phyloP scores from a whole-genome alignment of 208 protist genomes.

The Porcisia hertigi region DNA sequence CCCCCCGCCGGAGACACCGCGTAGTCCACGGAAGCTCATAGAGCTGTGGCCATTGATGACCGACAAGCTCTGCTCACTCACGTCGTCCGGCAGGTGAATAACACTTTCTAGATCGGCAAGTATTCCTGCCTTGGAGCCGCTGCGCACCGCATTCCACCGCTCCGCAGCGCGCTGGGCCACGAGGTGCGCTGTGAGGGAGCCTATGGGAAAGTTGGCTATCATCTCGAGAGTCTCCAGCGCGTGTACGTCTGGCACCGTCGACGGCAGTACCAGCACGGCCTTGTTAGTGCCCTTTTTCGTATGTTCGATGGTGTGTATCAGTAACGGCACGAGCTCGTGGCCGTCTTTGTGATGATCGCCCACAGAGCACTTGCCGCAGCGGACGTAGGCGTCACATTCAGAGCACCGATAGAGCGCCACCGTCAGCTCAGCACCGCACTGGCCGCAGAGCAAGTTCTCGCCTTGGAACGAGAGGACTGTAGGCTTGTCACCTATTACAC shows the following conservation, averaged over 20 bases:
- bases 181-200: slow-evolving; percentile 50
- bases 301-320: slow-evolving; percentile 68
- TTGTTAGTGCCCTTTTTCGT: slow-evolving; percentile 29
- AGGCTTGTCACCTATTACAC: slow-evolving; percentile 21
- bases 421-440: slow-evolving; percentile 58
- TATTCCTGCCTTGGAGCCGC: slow-evolving; percentile 14
- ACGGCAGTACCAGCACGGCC: slow-evolving; percentile 54
- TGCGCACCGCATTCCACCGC: slow-evolving; percentile 25
- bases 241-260: slow-evolving; percentile 56
- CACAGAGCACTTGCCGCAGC: slow-evolving; percentile 80
- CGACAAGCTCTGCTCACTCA: slow-evolving; percentile 34
- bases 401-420: slow-evolving; percentile 67
- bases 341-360: slow-evolving; percentile 54
- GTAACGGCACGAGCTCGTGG: slow-evolving; percentile 62
- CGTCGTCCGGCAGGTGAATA: slow-evolving; percentile 26
- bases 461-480: slow-evolving; percentile 39
- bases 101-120: slow-evolving; percentile 29
- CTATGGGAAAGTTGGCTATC: slow-evolving; percentile 64
- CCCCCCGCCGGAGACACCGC: slow-evolving; percentile 5
- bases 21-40: slow-evolving; percentile 29
- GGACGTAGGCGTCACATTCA: slow-evolving; percentile 50
- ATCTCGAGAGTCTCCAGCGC: slow-evolving; percentile 78
- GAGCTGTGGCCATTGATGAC: slow-evolving; percentile 37
- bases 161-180: slow-evolving; percentile 28
- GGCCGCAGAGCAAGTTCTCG: slow-evolving; percentile 53